Evolutionary conservation across 352 stramenopile genomes (phyloP), one percentile per base, ranked within the genome.

Genomic region (Peronospora destructor): DNA sequence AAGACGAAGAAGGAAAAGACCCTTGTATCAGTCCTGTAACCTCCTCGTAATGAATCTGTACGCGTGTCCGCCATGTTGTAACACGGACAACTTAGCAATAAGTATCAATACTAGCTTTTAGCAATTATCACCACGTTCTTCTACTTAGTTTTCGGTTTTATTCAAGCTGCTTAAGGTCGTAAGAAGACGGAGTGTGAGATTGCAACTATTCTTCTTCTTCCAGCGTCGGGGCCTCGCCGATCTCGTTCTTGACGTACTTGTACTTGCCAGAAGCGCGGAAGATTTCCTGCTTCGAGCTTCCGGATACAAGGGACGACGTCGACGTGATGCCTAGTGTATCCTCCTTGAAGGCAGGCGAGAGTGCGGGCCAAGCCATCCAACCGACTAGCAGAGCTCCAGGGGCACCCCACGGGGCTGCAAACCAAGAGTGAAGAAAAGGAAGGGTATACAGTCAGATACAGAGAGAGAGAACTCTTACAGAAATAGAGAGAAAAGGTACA

Each of bases 221-320:
- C 14, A 87, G 63, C 53, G 71, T 80, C 16, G 80, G 80, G 49
- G 71, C 61, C 62, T 88, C 80, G 28, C 80, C 80, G 43, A 91
- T 75, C 69, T 91, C 80, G 32, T 36, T 63, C 49, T 72, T 71
- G 44, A 80, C 61, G 57, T 74, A 91, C 63, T 89, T 91, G 76
- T 85, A 87, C 80, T 86, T 87, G 70, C 75, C 76, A 26, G 57
- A 53, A 23, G 55, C 52, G 38, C 61, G 61, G 64, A 90, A 86
- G 17, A 78, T 55, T 19, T 56, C 26, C 38, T 59, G 47, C 42
- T 62, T 53, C 5, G 47, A 25, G 16, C 45, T 44, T 1, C 45
- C 56, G 2, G 68, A 59, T n/a, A 64, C 61, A 32, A 56, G 49
- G 10, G 55, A 52, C 11, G 54, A 44, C 10, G 67, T 49, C 8